Base-by-base conservation (phyloP, 139 green algal species). In the Pleodorina starrii region DNA sequence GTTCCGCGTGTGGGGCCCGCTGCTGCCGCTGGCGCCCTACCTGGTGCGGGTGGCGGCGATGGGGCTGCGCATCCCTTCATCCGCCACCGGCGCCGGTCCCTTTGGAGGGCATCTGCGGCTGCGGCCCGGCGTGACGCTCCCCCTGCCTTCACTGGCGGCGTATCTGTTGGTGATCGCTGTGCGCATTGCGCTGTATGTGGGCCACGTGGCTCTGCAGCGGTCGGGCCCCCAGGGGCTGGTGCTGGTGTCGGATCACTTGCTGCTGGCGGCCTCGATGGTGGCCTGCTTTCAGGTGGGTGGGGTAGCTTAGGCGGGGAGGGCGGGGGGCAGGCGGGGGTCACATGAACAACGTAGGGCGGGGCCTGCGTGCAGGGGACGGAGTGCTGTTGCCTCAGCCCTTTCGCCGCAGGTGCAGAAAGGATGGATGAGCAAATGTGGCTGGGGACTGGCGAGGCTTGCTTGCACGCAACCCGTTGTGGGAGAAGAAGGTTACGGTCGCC, bases 201-300 rank as follows among this genome's bases (percentile, higher is more conserved):
- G 60, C 76, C 87, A 91, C 42, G 4, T 91, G 68, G 68, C 51
- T 5, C 7, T 84, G 21, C 66, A 88, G 63, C 38, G n/a, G 11
- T 11, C 16, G 17, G 54, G 46, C 12, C 21, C 21, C 21, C 21
- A 25, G 5, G 40, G 1, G 5, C 11, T 84, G 63, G 59, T 42
- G 48, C 60, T 84, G 50, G 38, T 91, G 79, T 86, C 72, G 0
- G 88, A 91, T 71, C 88, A 91, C 80, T 44, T 91, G 54, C 43
- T 91, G 27, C 88, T 91, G 57, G 88, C 71, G 54, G 88, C 88
- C 25, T 89, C 72, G 1, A 57, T 91, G n/a, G 54, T 84, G 48
- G 80, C 88, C 23, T 91, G 88, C 72, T 79, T 89, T 38, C 88
- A 91, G 80, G 88, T 89, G 79, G 25, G 77, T 38, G 36, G 36